These are phyloP conservation scores for Aspergillus awamori DNA, from an alignment of 2,329 filamentous ascomycete species.

Conservation along the genomic window DNA sequence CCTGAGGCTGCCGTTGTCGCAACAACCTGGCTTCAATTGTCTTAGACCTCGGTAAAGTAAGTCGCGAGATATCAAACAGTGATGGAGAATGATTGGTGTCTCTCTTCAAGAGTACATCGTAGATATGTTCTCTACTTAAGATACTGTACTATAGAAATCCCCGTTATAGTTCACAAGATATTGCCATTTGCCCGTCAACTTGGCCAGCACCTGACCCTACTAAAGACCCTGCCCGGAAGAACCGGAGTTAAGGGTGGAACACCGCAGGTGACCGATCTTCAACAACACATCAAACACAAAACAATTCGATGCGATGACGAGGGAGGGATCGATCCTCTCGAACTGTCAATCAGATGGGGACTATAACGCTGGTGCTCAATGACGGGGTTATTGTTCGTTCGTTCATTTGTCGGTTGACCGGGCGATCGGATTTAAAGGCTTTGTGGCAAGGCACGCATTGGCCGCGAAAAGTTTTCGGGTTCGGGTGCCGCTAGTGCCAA, in stretches of 20 bases:
- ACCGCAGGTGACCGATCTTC: neutral
- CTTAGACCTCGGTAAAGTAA: neutral
- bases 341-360: neutral
- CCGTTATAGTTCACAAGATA: too few species aligned
- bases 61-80: neutral
- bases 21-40: neutral
- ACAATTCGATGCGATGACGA: too few species aligned
- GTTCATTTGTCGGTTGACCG: slow-evolving; percentile 19
- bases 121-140: neutral
- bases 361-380: slow-evolving; percentile 2
- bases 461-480: slow-evolving; percentile 40
- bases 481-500: slow-evolving; percentile 26
- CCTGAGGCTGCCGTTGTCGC: neutral
- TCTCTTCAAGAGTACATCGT: neutral
- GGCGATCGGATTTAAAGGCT: slow-evolving; percentile 24
- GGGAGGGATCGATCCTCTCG: neutral
- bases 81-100: neutral
- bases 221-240: neutral
- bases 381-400: too few species aligned
- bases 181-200: too few species aligned
- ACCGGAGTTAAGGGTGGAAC: neutral
- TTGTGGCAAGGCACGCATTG: slow-evolving; percentile 28
- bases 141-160: too few species aligned
- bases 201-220: neutral
- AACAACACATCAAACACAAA: neutral